Percentiles rank a stretch among this genome's conserved stretches.
Conservation (phyloP, 2,329 filamentous ascomycete species). For the Geosmithia flava region DNA sequence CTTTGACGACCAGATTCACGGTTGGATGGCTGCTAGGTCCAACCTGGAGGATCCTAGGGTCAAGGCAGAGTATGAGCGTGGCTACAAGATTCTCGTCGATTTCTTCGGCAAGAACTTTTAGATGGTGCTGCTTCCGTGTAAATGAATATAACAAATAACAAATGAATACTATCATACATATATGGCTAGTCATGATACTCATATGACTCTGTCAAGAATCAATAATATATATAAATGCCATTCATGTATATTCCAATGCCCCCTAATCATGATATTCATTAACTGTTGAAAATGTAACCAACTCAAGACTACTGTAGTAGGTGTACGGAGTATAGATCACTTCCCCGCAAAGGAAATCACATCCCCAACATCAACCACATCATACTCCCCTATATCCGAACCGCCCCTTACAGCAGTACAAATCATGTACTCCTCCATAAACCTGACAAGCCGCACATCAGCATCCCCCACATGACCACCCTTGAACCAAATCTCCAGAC, state of each 20-base stretch:
- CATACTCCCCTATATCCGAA: conserved; percentile 28
- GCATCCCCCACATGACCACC: conserved; percentile 18
- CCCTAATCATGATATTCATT: too few relatives aligned
- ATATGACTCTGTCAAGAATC: too few relatives aligned
- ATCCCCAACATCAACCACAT: conserved; percentile 28
- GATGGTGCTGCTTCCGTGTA: background rate
- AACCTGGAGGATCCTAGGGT: conserved; percentile 43
- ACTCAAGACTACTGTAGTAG: too few relatives aligned
- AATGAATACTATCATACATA: too few relatives aligned
- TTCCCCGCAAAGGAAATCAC: conserved; percentile 25
- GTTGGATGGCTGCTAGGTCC: conserved; percentile 60
- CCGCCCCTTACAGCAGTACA: conserved; percentile 35
- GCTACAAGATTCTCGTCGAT: conserved; percentile 44
- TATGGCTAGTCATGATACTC: too few relatives aligned
- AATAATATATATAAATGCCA: too few relatives aligned
- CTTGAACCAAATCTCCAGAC: conserved; percentile 17
- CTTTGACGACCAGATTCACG: conserved; percentile 57
- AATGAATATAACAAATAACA: too few relatives aligned
- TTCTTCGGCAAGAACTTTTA: conserved; percentile 44
- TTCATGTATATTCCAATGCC: too few relatives aligned
- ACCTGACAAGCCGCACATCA: conserved; percentile 20
- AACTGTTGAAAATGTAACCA: too few relatives aligned
- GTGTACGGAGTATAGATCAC: too few relatives aligned
- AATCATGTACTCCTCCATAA: conserved; percentile 41
- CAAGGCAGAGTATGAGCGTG: conserved; percentile 49